Base-by-base conservation (phyloP, 352 stramenopile species). In the Sclerospora graminicola region DNA sequence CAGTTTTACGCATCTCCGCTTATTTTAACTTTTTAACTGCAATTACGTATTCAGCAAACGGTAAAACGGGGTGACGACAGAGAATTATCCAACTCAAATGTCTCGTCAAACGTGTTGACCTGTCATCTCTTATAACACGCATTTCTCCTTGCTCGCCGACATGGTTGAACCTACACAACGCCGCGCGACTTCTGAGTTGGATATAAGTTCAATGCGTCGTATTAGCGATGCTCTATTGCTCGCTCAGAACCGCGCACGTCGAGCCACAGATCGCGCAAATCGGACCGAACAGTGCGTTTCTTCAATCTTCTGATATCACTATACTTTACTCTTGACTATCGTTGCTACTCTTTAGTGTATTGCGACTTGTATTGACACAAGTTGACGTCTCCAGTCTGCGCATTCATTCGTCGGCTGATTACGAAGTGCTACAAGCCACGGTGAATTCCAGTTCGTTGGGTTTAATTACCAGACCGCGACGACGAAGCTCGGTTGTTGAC, bases 201-300 rank as follows among this genome's bases (percentile, higher is more conserved):
- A 79, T 45, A 74, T 81, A 48, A 61, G 32, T 45, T 70, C 69
- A 33, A 60, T 84, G 53, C 69, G 74, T 26, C 67, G 74, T 47
- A 69, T 87, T 40, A 65, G 74, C 38, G 74, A 87, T 36, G 74
- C 74, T 16, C 64, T 87, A 34, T 54, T 87, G 15, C 60, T 87
- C 5, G 74, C 74, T 14, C 74, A 87, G 51, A 87, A 80, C 48
- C 71, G 74, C 48, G 74, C 74, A 7, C 61, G 74, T 0, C 44
- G 58, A 13, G 66, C 74, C 27, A 78, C 71, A 0, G 74, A 84
- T 29, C 66, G 74, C 37, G 74, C 74, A 11, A 78, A 75, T 48
- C 74, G 63, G 21, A 65, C 64, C 26, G 74, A 87, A 60, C 71
- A 71, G 74, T 87, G 39, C 51, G 69, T 57, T n/a, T 11, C 8